Evolutionary conservation across 2,329 filamentous ascomycete genomes (phyloP).

Genomic region (Pseudogymnoascus sp.): DNA sequence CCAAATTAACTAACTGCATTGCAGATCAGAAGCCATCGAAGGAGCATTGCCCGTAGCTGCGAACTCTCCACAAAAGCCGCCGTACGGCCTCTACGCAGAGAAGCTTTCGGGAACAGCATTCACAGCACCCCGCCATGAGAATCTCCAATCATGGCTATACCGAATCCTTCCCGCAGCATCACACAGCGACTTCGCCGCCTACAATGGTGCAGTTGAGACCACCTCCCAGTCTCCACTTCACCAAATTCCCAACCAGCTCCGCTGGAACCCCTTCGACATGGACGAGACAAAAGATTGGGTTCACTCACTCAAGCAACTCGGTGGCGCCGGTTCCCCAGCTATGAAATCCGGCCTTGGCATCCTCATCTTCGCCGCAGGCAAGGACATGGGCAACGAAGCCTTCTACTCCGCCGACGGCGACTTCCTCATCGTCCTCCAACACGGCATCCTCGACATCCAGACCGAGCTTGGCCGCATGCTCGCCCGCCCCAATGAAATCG

Average conservation of each 20-base stretch:
- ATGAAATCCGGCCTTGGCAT: slow-evolving; percentile 74
- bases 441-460: slow-evolving; percentile 64
- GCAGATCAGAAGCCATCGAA: slow-evolving; percentile 54
- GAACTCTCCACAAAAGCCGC: slow-evolving; percentile 62
- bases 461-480: slow-evolving; percentile 68
- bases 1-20: slow-evolving; percentile 16
- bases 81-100: slow-evolving; percentile 61
- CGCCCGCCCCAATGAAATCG: slow-evolving; percentile 71
- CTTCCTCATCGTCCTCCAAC: slow-evolving; percentile 66
- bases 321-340: slow-evolving; percentile 69
- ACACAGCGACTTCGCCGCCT: slow-evolving; percentile 26
- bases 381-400: slow-evolving; percentile 65
- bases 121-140: slow-evolving; percentile 46
- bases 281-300: slow-evolving; percentile 62
- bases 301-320: slow-evolving; percentile 51
- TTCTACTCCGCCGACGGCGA: slow-evolving; percentile 83
- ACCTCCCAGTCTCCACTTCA: slow-evolving; percentile 45
- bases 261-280: slow-evolving; percentile 66
- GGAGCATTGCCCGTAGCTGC: slow-evolving; percentile 55
- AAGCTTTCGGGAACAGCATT: slow-evolving; percentile 51
- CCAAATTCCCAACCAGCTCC: slow-evolving; percentile 71
- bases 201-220: slow-evolving; percentile 37
- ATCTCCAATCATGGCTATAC: slow-evolving; percentile 50
- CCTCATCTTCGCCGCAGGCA: slow-evolving; percentile 70
- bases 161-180: slow-evolving; percentile 44